These are phyloP conservation scores for Plasmopara muralis DNA, from an alignment of 352 stramenopile species.

Conservation along the genomic window DNA sequence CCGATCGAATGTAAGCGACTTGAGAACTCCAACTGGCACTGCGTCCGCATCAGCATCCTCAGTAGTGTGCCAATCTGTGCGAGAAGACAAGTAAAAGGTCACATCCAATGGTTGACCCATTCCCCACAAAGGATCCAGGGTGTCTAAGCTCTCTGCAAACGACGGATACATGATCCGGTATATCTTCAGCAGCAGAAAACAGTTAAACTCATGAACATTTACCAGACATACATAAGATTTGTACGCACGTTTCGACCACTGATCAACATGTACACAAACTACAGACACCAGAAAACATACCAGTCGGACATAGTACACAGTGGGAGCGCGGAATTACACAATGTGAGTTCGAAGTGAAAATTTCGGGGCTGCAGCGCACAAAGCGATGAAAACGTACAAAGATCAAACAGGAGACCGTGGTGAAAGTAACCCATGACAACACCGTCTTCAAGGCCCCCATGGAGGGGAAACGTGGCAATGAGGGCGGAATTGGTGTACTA, in stretches of 20 bases:
- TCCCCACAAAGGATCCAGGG: slow-evolving; percentile 60
- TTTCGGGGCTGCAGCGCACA: background rate
- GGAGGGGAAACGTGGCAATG: slow-evolving; percentile 1
- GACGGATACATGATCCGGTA: slow-evolving; percentile 68
- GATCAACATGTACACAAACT: slow-evolving; percentile 56
- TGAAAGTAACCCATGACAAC: slow-evolving; percentile 47
- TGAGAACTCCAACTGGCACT: slow-evolving; percentile 45
- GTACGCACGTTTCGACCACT: slow-evolving; percentile 39
- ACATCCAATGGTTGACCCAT: slow-evolving; percentile 49
- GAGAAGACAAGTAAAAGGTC: slow-evolving; percentile 52
- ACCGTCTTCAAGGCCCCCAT: slow-evolving; percentile 28
- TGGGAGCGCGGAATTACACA: no score
- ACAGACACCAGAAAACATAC: no score
- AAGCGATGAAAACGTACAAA: slow-evolving; percentile 31
- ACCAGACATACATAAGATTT: background rate
- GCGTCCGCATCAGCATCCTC: slow-evolving; percentile 34
- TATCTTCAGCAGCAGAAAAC: slow-evolving; percentile 29
- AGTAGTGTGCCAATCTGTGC: slow-evolving; percentile 31
- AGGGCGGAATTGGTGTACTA: slow-evolving; percentile 13
- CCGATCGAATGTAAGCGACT: slow-evolving; percentile 61
- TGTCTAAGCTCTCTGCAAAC: slow-evolving; percentile 39
- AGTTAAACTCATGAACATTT: slow-evolving; percentile 1
- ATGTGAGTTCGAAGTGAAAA: no score
- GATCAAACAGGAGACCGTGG: slow-evolving; percentile 42
- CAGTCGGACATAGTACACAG: no score